phyloP scores from a whole-genome alignment of 2,329 filamentous ascomycete genomes.

The Alternaria gansuensis region DNA sequence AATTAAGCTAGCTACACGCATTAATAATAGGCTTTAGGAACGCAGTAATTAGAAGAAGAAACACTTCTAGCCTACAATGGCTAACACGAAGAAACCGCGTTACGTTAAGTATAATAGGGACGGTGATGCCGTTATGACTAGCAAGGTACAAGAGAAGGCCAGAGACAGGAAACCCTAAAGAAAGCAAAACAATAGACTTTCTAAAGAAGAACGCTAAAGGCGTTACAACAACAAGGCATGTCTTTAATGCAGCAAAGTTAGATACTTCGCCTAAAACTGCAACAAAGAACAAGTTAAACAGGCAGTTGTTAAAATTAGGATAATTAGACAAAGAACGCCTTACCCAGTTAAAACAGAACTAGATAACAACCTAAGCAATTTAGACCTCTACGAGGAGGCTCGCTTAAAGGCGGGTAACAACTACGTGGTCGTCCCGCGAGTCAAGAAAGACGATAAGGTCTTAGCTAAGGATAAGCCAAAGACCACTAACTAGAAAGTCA shows the following conservation, averaged over 20 bases:
- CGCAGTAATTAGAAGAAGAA: too few relatives aligned
- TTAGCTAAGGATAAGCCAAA: background rate
- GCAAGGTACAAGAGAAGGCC: too few relatives aligned
- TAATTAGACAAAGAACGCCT: background rate
- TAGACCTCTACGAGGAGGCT: background rate
- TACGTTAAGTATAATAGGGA: background rate
- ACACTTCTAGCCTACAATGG: background rate
- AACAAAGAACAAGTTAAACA: background rate
- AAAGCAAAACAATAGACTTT: too few relatives aligned
- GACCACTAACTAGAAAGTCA: background rate
- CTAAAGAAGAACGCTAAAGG: too few relatives aligned
- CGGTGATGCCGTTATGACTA: background rate
- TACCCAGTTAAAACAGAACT: background rate
- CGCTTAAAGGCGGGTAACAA: too few relatives aligned
- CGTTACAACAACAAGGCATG: constrained; percentile 3
- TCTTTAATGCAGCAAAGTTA: background rate
- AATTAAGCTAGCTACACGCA: background rate
- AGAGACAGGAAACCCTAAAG: too few relatives aligned
- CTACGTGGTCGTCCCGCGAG: too few relatives aligned
- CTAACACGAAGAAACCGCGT: background rate
- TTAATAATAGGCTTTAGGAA: constrained; percentile 2
- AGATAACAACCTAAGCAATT: background rate
- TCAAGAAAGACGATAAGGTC: background rate
- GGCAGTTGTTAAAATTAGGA: background rate
- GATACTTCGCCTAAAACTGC: background rate